phyloP scores from a whole-genome alignment of 73 alveolate species.

The Paramecium caudatum region DNA sequence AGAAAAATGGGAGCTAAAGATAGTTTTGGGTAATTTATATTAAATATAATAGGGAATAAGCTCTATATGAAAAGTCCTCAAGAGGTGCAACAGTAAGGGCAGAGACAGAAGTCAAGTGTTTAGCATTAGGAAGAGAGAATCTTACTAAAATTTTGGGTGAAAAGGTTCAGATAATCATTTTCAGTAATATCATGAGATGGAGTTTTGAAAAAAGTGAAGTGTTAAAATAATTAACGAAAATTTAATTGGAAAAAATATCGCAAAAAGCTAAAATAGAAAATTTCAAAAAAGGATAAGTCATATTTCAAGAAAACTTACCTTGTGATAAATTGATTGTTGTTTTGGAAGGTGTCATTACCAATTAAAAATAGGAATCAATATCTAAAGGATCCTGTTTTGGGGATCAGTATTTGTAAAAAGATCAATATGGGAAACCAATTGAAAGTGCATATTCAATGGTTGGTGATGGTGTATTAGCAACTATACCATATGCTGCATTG shows the following conservation, averaged over 20 bases:
- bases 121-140: constrained; percentile 79
- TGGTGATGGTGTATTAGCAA: constrained; percentile 57
- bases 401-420: constrained; percentile 14
- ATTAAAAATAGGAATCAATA: constrained; percentile 14
- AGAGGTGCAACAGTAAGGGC: constrained; percentile 78
- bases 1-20: constrained; percentile 74
- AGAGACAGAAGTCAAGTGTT: constrained; percentile 73
- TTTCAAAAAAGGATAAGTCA: constrained; percentile 70
- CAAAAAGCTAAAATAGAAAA: constrained; percentile 70
- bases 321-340: constrained; percentile 73
- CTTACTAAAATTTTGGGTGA: constrained; percentile 74
- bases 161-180: constrained; percentile 72
- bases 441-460: constrained; percentile 39
- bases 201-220: constrained; percentile 77
- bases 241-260: constrained; percentile 74
- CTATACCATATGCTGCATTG: not conserved
- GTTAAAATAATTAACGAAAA: constrained; percentile 71
- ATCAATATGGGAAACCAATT: not conserved
- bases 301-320: constrained; percentile 53
- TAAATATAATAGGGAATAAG: constrained; percentile 51
- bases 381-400: constrained; percentile 61
- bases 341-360: constrained; percentile 69
- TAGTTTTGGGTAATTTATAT: constrained; percentile 65
- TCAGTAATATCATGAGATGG: constrained; percentile 77
- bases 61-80: constrained; percentile 68